Base-by-base conservation (phyloP, 352 stramenopile genomes). In the Pythium oligandrum region DNA sequence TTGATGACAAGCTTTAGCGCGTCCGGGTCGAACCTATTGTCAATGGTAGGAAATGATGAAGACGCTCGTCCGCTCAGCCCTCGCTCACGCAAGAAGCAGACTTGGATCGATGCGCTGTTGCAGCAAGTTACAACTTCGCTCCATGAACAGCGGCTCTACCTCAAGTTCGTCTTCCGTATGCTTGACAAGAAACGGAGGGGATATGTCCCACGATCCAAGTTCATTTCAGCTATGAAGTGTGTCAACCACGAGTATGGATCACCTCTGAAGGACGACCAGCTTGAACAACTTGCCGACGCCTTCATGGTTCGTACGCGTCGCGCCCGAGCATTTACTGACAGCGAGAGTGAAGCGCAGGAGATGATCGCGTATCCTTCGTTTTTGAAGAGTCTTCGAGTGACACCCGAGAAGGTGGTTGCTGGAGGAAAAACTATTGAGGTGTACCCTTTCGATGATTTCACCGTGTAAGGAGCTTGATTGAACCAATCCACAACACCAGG, bases 81-180 rank as follows among this genome's bases (percentile, higher is more conserved):
- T 6, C 44, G 52, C 11, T 34, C 40, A 4, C 59, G 51, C 40
- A 78, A 77, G 60, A 67, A 59, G 40, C 59, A 81, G 43, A 67
- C 76, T 17, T 91, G 78, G 78, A 72, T 74, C 3, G 74, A 91
- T 36, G 73, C 73, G 6, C 71, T 91, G n/a, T 67, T 86, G 1
- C 78, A 86, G 40, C 80, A 66, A 26, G 75, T 82, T 37, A 91
- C 88, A 65, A 78, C 85, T 40, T 77, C 76, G 10, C 61, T 92
- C 35, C 79, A 88, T 44, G 81, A 92, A 53, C 81, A 92, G 58
- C 78, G 78, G 1, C 51, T 92, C 51, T 88, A 92, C 54, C 73
- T 92, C 35, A 92, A 92, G 58, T 76, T 89, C 33, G 53, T 92
- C 8, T 92, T 92, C 61, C 78, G 81, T 7, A 83, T 83, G 55